Evolutionary conservation across 345 rosid genomes (phyloP).

Genomic region (Gossypium rotundifolium): DNA sequence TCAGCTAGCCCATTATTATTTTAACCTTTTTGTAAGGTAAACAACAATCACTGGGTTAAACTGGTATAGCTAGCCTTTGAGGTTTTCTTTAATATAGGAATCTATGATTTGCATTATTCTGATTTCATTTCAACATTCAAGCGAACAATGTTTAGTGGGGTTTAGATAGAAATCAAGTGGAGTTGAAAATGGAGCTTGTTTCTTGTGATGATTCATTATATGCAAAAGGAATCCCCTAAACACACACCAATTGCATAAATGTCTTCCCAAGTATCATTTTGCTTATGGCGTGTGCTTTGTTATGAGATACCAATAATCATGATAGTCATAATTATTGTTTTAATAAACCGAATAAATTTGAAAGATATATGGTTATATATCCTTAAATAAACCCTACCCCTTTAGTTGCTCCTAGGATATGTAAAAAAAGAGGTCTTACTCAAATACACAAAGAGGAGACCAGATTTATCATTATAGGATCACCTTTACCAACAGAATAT

Average conservation of each 20-base stretch:
- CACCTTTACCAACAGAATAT: constrained; percentile 38
- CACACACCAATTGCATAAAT: background rate
- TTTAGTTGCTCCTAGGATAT: background rate
- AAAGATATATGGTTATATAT: background rate
- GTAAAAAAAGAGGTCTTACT: background rate
- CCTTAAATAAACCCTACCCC: background rate
- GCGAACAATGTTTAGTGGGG: background rate
- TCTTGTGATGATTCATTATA: background rate
- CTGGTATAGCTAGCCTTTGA: no score
- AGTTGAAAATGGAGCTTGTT: background rate
- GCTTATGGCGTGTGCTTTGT: background rate
- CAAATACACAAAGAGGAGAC: constrained; percentile 30
- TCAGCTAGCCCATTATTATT: background rate
- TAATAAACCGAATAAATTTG: background rate
- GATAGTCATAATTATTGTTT: constrained; percentile 14
- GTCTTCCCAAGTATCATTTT: constrained; percentile 4
- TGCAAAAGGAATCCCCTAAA: background rate
- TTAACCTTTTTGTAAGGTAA: background rate
- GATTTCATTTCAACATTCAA: background rate
- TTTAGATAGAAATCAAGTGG: background rate
- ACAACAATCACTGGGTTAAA: background rate
- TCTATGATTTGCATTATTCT: background rate
- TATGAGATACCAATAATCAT: background rate
- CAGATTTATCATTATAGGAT: constrained; percentile 31
- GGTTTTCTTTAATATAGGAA: no score